Evolutionary conservation across 2,329 filamentous ascomycete genomes (phyloP), one percentile per base, ranked within the genome.

Genomic region (Colletotrichum siamense): DNA sequence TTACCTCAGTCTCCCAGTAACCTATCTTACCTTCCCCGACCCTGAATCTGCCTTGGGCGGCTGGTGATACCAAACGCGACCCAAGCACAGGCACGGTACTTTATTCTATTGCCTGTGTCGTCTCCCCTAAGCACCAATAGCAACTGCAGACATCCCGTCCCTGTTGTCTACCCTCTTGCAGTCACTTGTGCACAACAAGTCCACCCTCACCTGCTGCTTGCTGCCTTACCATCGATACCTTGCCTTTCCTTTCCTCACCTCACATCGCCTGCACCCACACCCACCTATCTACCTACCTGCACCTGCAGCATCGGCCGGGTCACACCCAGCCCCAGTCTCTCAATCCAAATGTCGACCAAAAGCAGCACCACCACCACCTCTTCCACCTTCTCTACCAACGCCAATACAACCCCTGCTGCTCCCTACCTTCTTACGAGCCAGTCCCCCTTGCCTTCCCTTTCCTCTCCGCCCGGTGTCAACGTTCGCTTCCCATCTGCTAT

Each of bases 401-500:
- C 69, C 57, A 67, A 71, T 55, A 34, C 65, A 57, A 65, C 61
- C 71, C 59, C 74, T 76, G 70, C 64, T 72, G 61, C 57, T 49
- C 59, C 59, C 49, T 76, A 72, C 57, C 68, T 69, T 64, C 67
- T 61, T 49, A 39, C 69, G 39, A 65, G 73, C 62, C 49, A 59
- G 15, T 72, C 69, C 12, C 52, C 72, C 18, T 49, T 65, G 28
- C 34, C 32, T 59, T 59, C 49, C 30, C 66, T 69, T 26, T 63
- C 64, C 30, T 71, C 66, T 62, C 52, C 69, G 18, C 66, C 39
- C 30, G 68, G 32, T 61, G 62, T 32, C 39, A 52, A 52, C 44
- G 44, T 52, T 52, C 16, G 57, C 22, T 63, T 77, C n/a, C 71
- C 75, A 24, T 67, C 71, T 59, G 75, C 65, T 49, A 61, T 69